Evolutionary conservation across 1,139 yeast genomes (phyloP).

Genomic region (Taiozyma onychis): DNA sequence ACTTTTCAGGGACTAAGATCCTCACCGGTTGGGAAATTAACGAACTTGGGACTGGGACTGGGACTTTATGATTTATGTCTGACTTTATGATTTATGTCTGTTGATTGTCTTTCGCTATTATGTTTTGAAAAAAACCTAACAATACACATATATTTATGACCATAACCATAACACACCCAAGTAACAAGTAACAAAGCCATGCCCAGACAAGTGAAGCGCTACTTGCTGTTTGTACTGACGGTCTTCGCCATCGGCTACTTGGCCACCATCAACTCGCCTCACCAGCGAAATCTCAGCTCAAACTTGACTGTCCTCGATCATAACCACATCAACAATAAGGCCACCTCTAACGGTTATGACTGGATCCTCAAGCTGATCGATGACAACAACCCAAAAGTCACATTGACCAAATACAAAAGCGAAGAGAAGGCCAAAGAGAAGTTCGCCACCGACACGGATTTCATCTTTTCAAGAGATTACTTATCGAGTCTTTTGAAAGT

Average conservation of each 20-base stretch:
- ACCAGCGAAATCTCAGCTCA: not conserved
- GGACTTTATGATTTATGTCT: too few species aligned
- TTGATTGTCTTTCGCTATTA: too few species aligned
- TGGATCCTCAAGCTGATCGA: slow-evolving; percentile 25
- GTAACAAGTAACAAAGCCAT: not conserved
- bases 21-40: slow-evolving; percentile 16
- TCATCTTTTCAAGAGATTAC: slow-evolving; percentile 26
- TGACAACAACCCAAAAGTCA: slow-evolving; percentile 24
- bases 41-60: slow-evolving; percentile 1
- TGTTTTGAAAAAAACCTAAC: too few species aligned
- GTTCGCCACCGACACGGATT: slow-evolving; percentile 28
- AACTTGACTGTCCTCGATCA: not conserved
- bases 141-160: too few species aligned
- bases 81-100: not conserved
- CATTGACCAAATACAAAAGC: slow-evolving; percentile 21
- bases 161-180: too few species aligned
- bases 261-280: not conserved
- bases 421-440: slow-evolving; percentile 27
- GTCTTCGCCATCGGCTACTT: not conserved
- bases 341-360: slow-evolving; percentile 10
- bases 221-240: not conserved
- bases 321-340: not conserved
- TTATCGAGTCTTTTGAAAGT: slow-evolving; percentile 25
- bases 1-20: slow-evolving; percentile 12
- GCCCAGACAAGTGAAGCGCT: not conserved